These are phyloP conservation scores for Lecanicillium sp. DNA, from an alignment of 2,329 filamentous ascomycete genomes.

Conservation along the genomic window DNA sequence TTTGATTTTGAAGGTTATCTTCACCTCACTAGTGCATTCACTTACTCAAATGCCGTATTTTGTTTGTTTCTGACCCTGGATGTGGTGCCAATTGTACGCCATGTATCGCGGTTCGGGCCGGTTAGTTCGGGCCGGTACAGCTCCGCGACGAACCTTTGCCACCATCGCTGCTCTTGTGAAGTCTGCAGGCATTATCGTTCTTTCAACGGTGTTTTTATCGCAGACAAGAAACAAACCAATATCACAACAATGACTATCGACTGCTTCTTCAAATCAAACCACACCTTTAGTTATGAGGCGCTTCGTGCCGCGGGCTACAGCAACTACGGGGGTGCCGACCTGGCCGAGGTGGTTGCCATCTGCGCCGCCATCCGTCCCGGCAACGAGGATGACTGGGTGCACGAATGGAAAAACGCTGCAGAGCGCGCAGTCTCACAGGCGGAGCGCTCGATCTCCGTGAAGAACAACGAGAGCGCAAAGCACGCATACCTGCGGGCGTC, in stretches of 20 bases:
- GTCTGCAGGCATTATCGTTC: no score
- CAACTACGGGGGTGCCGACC: slow-evolving; percentile 5
- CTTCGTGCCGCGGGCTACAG: slow-evolving; percentile 6
- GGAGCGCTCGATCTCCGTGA: neutral
- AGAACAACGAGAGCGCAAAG: neutral
- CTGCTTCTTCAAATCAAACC: slow-evolving; percentile 4
- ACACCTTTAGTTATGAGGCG: slow-evolving; percentile 4
- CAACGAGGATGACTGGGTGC: slow-evolving; percentile 4
- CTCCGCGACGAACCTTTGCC: no score
- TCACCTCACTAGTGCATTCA: no score
- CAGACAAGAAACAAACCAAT: no score
- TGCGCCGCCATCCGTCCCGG: slow-evolving; percentile 3
- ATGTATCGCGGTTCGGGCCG: no score
- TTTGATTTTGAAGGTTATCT: no score
- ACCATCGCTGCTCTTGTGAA: no score
- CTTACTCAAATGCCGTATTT: no score
- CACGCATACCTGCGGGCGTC: slow-evolving; percentile 1
- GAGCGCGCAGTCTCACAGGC: neutral
- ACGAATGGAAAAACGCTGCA: slow-evolving; percentile 1
- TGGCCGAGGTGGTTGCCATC: slow-evolving; percentile 5
- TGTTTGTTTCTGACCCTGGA: no score
- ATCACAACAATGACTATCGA: neutral
- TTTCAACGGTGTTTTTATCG: no score
- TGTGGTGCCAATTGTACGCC: no score
- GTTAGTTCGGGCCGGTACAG: no score